Base-by-base conservation (phyloP, 768 basidiomycete species). In the Serendipita sp. region DNA sequence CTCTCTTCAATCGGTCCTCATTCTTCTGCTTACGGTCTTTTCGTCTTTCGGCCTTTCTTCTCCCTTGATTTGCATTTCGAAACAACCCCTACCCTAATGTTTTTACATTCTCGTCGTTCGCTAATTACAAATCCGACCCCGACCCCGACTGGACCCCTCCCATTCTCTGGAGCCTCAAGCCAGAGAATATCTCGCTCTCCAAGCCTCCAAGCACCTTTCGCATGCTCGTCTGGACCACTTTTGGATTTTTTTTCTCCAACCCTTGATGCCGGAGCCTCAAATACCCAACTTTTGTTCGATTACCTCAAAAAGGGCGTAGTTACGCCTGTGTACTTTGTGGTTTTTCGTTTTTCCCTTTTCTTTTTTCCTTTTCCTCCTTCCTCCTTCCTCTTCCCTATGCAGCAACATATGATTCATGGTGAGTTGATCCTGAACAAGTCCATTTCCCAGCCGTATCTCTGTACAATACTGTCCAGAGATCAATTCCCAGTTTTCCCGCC, bases 141-240 rank as follows among this genome's bases (percentile, higher is more conserved):
- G 48, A 50, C 48, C n/a, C 48, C 48, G 48, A 6, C 48, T 50
- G 18, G n/a, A 31, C 48, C 18, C 29, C 16, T 18, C 8, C 16
- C 29, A 11, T 18, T 50, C 48, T 50, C 48, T 18, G 48, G n/a
- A 50, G 5, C 48, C 48, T 13, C 37, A 40, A 40, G 13, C 37
- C 37, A 40, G 37, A 40, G 37, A 13, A 40, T 5, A 6, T 18
- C 48, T 23, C 18, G 48, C 48, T 23, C 18, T 18, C 48, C 6
- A 52, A 6, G n/a, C 48, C 31, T 52, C 5, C 37, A 40, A 40
- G 6, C 31, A 34, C 34, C 23, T 34, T 60, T 34, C 2, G 55
- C 55, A 60, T 60, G 55, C 55, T 60, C 55, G 55, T 60, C 55
- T 60, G 55, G 55, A 60, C 55, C 34, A 16, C 11, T n/a, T 40